Evolutionary conservation across 192 early-diverging fungal species (phyloP).

Genomic region (Coemansia sp.): DNA sequence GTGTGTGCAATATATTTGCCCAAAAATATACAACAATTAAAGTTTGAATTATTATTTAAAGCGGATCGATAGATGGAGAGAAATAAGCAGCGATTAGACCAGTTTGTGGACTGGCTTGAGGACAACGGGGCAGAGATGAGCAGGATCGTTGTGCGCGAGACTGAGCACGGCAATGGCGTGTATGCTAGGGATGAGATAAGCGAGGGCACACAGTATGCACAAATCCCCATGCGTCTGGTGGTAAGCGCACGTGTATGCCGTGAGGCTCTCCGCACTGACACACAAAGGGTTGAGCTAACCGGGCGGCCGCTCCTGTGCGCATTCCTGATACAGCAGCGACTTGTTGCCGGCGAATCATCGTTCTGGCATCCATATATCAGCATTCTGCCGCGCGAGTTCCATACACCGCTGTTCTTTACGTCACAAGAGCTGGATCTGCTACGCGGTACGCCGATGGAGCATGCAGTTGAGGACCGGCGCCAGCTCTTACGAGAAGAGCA

Average conservation of each 20-base stretch:
- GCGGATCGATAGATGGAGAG: not conserved
- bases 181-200: slow-evolving; percentile 45
- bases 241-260: slow-evolving; percentile 56
- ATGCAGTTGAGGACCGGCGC: slow-evolving; percentile 49
- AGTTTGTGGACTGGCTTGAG: slow-evolving; percentile 45
- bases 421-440: slow-evolving; percentile 53
- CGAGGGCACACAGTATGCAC: slow-evolving; percentile 50
- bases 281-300: slow-evolving; percentile 13
- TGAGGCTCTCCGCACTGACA: slow-evolving; percentile 15
- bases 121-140: slow-evolving; percentile 43
- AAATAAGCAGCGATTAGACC: slow-evolving; percentile 12
- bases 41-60: too few species aligned
- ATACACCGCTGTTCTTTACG: slow-evolving; percentile 59
- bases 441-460: slow-evolving; percentile 56
- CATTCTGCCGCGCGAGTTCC: slow-evolving; percentile 57
- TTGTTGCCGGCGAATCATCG: slow-evolving; percentile 30
- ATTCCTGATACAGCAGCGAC: slow-evolving; percentile 58
- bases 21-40: too few species aligned
- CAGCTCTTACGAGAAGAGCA: slow-evolving; percentile 34
- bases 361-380: slow-evolving; percentile 64
- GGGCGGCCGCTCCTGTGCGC: slow-evolving; percentile 52
- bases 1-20: too few species aligned
- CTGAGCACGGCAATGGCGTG: slow-evolving; percentile 48
- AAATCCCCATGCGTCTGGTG: slow-evolving; percentile 56
- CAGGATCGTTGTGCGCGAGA: slow-evolving; percentile 34